Evolutionary conservation across 1,139 yeast genomes (phyloP).

Genomic region (Lodderomyces jiufengensis): DNA sequence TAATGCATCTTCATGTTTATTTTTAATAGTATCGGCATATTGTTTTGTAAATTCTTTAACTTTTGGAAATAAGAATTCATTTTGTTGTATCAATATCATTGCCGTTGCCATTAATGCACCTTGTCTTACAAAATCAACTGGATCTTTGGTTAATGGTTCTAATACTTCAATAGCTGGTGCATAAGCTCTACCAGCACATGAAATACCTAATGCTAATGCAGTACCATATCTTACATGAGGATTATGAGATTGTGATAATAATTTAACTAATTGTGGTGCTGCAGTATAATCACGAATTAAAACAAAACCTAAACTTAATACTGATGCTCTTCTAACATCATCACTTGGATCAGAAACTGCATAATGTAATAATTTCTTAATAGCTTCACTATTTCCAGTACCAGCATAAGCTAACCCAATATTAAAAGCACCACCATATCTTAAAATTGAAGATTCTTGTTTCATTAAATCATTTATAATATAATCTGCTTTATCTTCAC

Average conservation of each 20-base stretch:
- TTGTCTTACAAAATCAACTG: constrained; percentile 96
- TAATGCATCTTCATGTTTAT: constrained; percentile 93
- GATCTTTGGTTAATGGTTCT: constrained; percentile 89
- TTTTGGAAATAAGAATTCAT: constrained; percentile 78
- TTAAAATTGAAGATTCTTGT: constrained; percentile 78
- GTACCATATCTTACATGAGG: constrained; percentile 99
- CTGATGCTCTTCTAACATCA: constrained; percentile 96
- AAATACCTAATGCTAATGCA: constrained; percentile 93
- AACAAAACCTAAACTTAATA: constrained; percentile 89
- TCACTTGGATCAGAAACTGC: constrained; percentile 98
- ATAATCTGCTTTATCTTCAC: constrained; percentile 78
- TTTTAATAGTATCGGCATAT: constrained; percentile 70
- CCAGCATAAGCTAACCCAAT: constrained; percentile 97
- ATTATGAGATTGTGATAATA: constrained; percentile 90
- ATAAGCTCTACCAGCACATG: constrained; percentile 93
- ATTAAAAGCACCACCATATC: constrained; percentile 96
- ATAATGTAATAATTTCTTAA: constrained; percentile 78
- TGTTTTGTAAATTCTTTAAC: constrained; percentile 73
- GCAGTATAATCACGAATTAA: constrained; percentile 88
- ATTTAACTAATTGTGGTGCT: constrained; percentile 91
- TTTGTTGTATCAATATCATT: constrained; percentile 91
- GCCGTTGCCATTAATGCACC: constrained; percentile 94
- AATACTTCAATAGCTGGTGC: constrained; percentile 87
- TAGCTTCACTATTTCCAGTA: constrained; percentile 86
- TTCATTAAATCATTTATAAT: constrained; percentile 62